Evolutionary conservation across 2,329 filamentous ascomycete genomes (phyloP).

Genomic region (Diaporthe batatas): DNA sequence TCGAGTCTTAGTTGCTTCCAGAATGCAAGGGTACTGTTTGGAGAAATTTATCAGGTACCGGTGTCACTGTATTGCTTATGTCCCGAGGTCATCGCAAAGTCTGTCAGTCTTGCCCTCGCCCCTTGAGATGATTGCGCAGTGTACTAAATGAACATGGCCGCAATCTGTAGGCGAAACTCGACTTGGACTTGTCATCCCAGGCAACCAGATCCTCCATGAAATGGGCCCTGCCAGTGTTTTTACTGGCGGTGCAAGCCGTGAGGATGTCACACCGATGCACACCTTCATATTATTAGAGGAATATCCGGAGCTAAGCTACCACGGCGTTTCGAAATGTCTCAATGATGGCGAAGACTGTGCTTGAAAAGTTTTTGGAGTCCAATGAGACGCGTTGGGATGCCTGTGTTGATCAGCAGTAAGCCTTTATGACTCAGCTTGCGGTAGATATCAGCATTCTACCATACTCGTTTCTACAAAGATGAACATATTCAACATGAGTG

Average conservation of each 20-base stretch:
- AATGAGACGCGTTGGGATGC: conserved; percentile 52
- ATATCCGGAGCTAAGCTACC: conserved; percentile 47
- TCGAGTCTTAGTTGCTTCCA: conserved; percentile 46
- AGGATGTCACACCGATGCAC: conserved; percentile 42
- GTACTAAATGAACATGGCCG: conserved; percentile 40
- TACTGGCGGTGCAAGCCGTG: conserved; percentile 52
- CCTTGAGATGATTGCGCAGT: conserved; percentile 36
- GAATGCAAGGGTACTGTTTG: conserved; percentile 49
- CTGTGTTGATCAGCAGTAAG: conserved; percentile 54
- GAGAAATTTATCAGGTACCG: conserved; percentile 50
- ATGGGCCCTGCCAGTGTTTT: conserved; percentile 51
- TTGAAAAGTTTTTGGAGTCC: conserved; percentile 54
- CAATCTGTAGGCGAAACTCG: conserved; percentile 44
- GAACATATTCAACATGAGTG: not conserved
- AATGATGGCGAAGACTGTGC: conserved; percentile 48
- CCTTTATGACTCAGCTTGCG: conserved; percentile 45
- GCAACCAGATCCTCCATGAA: conserved; percentile 47
- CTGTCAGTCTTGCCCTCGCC: conserved; percentile 47
- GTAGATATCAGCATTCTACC: not conserved
- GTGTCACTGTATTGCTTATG: conserved; percentile 53
- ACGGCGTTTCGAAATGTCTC: conserved; percentile 50
- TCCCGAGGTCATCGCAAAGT: conserved; percentile 55
- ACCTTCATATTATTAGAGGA: conserved; percentile 48
- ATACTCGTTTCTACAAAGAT: not conserved
- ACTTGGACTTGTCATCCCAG: conserved; percentile 41